phyloP scores from a whole-genome alignment of 1,284 basidiomycete genomes.

The Takashimella tepidaria region DNA sequence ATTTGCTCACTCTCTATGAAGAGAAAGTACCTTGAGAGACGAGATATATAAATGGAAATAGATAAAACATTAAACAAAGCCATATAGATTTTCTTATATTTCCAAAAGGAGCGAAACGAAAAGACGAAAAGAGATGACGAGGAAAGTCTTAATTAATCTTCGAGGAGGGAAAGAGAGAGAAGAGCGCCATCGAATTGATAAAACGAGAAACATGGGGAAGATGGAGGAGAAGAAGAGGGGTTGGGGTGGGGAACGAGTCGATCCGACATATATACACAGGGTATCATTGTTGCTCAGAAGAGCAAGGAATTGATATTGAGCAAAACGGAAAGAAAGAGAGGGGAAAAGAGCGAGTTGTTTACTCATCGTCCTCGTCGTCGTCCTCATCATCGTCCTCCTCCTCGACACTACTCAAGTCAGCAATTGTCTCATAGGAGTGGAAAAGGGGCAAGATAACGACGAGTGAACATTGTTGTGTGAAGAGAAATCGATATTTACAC shows the following conservation, averaged over 20 bases:
- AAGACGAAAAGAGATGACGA: not conserved
- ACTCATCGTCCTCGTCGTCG: conserved; percentile 34
- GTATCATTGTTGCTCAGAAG: not conserved
- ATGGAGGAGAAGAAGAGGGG: conserved; percentile 7
- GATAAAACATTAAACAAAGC: no score
- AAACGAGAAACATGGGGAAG: conserved; percentile 13
- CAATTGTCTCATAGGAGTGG: not conserved
- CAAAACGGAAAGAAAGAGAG: not conserved
- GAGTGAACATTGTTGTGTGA: not conserved
- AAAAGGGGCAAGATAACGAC: not conserved
- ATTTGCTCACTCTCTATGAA: no score
- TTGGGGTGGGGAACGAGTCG: not conserved
- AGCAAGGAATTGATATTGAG: not conserved
- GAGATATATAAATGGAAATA: no score
- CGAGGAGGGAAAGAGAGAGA: no score
- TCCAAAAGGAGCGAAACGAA: not conserved
- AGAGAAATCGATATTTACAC: not conserved
- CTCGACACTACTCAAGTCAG: not conserved
- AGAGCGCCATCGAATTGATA: not conserved
- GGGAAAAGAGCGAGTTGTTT: conserved; percentile 3
- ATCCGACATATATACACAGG: conserved; percentile 9
- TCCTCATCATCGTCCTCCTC: conserved; percentile 13
- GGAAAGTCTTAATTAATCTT: no score
- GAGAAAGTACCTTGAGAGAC: no score
- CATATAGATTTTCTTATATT: no score